Evolutionary conservation across 352 stramenopile species (phyloP), one percentile per base, ranked within the genome.

Genomic region (Globisporangium carolinianum): DNA sequence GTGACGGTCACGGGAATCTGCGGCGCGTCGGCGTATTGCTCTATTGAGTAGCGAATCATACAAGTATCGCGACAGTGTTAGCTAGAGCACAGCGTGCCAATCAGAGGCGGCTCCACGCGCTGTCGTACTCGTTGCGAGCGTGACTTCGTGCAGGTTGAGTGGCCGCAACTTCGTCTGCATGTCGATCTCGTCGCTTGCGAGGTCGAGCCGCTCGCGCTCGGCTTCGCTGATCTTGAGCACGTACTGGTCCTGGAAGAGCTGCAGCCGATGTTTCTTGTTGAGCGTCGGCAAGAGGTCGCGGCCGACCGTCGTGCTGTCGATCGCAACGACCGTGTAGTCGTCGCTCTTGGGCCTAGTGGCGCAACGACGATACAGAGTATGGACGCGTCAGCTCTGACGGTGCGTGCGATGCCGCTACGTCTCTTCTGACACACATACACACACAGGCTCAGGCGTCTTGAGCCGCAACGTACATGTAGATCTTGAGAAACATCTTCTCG

Each of bases 171-270:
- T 91, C 14, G 81, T 92, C n/a, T 94, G 79, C 75, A 95, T 81
- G 57, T 95, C 86, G 57, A 95, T 92, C 48, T 94, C 82, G 57
- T 92, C 86, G 47, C 78, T 92, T 4, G 80, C 72, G 32, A 93
- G 69, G 38, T 95, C 83, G 6, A 95, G 71, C 2, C 86, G 79
- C 54, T 92, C 78, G 8, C 84, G 79, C 24, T 95, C 86, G 32
- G 78, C 76, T 37, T 95, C 86, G 53, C 80, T 95, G 57, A 94
- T 89, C 66, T 92, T 95, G n/a, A 95, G 67, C 35, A 95, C 84
- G 49, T 95, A 95, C 49, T 91, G 71, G 54, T 95, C 83, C 58
- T 92, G 82, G 72, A 92, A 91, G 2, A 92, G 73, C 53, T 91
- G 82, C 5, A 95, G 64, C 0, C 83, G 73, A 55, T 95, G 86